Evolutionary conservation across 352 stramenopile species (phyloP), one percentile per base, ranked within the genome.

Genomic region (Phytophthora aleatoria): DNA sequence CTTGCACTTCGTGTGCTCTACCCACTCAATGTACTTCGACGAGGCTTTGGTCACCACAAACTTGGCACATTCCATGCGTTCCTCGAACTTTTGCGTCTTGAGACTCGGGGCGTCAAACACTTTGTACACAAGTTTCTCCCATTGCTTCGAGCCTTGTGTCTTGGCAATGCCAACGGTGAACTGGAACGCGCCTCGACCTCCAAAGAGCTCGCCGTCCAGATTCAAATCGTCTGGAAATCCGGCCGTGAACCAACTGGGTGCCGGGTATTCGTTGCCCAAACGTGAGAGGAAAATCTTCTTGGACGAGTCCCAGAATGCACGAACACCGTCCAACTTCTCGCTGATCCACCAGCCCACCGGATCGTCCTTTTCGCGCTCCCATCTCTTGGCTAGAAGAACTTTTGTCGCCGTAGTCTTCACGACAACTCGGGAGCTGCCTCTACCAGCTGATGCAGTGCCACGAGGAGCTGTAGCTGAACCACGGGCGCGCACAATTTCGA

Each of bases 191-290:
- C 71, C 73, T 31, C 83, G 75, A 5, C 85, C 82, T 5, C 83
- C 69, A 47, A 90, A 93, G 24, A 93, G 65, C 62, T 93, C 85
- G 11, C 85, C 85, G 41, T 93, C 85, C n/a, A 93, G 75, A 47
- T 87, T 64, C 24, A 84, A 39, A 54, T 89, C 72, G 16, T 56
- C 61, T 20, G 85, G 85, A n/a, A 93, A 79, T 0, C 58, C 57
- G n/a, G 59, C 45, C 5, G 66, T 87, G 60, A 91, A 89, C 76
- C 79, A 89, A 9, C 73, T 75, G 1, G 85, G 85, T 7, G 81
- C 85, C 0, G 74, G 76, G 51, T 88, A 92, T 36, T 79, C 65
- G 27, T 93, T 92, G 3, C 83, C 81, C 10, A 86, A 58, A 2
- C 85, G 78, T 5, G 79, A 90, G 2, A 90, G 67, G 52, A 91